Conservation (phyloP, 805 yeast genomes). For the Huiozyma naganishii region DNA sequence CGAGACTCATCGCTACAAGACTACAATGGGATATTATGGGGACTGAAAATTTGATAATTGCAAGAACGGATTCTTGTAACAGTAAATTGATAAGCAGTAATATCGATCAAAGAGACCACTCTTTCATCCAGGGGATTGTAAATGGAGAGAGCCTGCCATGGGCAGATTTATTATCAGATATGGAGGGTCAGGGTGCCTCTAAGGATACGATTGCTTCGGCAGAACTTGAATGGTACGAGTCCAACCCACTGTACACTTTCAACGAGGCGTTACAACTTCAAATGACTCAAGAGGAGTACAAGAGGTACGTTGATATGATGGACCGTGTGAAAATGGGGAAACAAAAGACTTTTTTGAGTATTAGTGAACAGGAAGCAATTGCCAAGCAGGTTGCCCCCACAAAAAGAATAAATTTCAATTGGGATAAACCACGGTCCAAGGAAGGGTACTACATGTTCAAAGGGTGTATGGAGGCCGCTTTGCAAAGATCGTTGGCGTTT, state of each 20-base stretch:
- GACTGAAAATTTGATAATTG: constrained; percentile 44
- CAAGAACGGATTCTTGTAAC: constrained; percentile 51
- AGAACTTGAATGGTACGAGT: constrained; percentile 39
- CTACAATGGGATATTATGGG: constrained; percentile 60
- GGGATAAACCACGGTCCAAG: constrained; percentile 50
- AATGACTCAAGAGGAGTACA: constrained; percentile 11
- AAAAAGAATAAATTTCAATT: constrained; percentile 35
- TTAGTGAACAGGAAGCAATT: constrained; percentile 14
- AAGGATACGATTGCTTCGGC: constrained; percentile 28
- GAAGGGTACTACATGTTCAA: constrained; percentile 46
- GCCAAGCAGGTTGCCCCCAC: constrained; percentile 24
- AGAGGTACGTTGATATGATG: constrained; percentile 17
- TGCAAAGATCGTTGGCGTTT: constrained; percentile 41
- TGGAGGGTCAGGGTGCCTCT: constrained; percentile 32
- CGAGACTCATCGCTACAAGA: constrained; percentile 46
- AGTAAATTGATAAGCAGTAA: constrained; percentile 40
- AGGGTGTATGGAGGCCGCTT: constrained; percentile 42
- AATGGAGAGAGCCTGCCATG: constrained; percentile 29
- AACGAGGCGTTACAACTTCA: constrained; percentile 38
- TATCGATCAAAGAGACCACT: constrained; percentile 49
- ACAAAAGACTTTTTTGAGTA: constrained; percentile 21
- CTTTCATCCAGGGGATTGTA: constrained; percentile 39
- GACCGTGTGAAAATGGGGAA: constrained; percentile 7
- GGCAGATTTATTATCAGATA: constrained; percentile 34
- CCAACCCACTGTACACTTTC: constrained; percentile 35